Conservation (phyloP, 805 yeast species). For the Nakazawaea wyomingensis region DNA sequence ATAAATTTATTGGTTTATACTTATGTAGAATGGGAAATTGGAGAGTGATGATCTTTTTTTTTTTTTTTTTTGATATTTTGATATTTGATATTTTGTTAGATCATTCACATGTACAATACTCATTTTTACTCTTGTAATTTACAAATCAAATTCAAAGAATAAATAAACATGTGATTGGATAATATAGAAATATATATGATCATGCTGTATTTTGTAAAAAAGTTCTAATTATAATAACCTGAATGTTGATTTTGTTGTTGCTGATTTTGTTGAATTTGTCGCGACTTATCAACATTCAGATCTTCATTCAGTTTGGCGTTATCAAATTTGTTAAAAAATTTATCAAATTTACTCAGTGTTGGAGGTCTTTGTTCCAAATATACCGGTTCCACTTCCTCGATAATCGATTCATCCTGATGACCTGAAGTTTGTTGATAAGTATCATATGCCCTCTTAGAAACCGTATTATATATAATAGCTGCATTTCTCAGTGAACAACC, state of each 20-base stretch:
- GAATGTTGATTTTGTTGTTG: neutral
- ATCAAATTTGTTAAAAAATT: constrained; percentile 5
- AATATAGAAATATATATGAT: too few species aligned
- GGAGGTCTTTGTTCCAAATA: neutral
- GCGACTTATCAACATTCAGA: neutral
- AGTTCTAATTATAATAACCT: neutral
- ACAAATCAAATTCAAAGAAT: too few species aligned
- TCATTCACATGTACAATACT: too few species aligned
- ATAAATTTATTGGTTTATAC: too few species aligned
- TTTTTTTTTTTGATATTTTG: too few species aligned
- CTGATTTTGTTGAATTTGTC: neutral
- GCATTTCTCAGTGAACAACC: constrained; percentile 90
- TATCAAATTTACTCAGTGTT: neutral
- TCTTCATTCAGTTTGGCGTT: constrained; percentile 2
- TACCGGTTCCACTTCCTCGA: neutral
- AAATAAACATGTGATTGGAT: too few species aligned
- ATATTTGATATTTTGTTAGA: too few species aligned
- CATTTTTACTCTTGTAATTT: too few species aligned
- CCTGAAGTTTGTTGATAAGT: neutral
- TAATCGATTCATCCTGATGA: neutral
- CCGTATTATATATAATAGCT: constrained; percentile 55
- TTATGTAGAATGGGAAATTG: too few species aligned
- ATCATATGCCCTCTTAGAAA: constrained; percentile 7
- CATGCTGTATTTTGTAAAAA: too few species aligned
- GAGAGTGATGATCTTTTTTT: too few species aligned